A percentile compares a stretch with the other conserved stretches of the same genome.
Evolutionary conservation across 192 early-diverging fungal species (phyloP).

Genomic region (Gonapodya prolifera): DNA sequence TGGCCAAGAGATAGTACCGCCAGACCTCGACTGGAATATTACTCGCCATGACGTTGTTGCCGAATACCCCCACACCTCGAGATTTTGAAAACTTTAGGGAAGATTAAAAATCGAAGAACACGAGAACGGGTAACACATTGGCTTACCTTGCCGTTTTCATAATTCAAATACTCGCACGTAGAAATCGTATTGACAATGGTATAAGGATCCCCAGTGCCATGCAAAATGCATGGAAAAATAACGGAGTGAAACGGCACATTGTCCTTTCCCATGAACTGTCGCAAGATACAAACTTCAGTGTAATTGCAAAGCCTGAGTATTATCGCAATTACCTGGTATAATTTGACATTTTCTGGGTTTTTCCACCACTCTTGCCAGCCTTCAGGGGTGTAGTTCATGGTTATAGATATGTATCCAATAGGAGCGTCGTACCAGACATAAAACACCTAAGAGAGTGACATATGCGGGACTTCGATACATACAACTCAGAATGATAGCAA

Average conservation of each 20-base stretch:
- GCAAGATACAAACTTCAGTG: background rate
- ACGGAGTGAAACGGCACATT: constrained; percentile 99
- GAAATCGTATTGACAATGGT: background rate
- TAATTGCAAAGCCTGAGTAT: background rate
- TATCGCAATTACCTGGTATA: constrained; percentile 43
- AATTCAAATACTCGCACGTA: background rate
- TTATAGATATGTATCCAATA: constrained; percentile 97
- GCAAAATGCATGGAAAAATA: constrained; percentile 81
- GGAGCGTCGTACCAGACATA: constrained; percentile 99
- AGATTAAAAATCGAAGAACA: constrained; percentile 9
- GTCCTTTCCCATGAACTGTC: constrained; percentile 98
- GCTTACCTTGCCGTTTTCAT: background rate
- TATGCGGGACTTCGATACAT: background rate
- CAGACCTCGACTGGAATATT: constrained; percentile 85
- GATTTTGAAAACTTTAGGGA: constrained; percentile 98
- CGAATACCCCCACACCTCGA: constrained; percentile 92
- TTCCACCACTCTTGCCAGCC: constrained; percentile 97
- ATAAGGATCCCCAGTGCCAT: constrained; percentile 61
- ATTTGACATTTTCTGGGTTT: constrained; percentile 86
- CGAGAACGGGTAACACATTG: background rate
- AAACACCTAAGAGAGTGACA: constrained; percentile 36
- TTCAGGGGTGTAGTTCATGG: constrained; percentile 82
- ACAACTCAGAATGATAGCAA: no score
- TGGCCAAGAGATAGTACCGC: constrained; percentile 90
- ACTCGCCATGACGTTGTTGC: constrained; percentile 82